phyloP scores from a whole-genome alignment of 2,329 filamentous ascomycete genomes.

The Dothiorella sarmentorum region DNA sequence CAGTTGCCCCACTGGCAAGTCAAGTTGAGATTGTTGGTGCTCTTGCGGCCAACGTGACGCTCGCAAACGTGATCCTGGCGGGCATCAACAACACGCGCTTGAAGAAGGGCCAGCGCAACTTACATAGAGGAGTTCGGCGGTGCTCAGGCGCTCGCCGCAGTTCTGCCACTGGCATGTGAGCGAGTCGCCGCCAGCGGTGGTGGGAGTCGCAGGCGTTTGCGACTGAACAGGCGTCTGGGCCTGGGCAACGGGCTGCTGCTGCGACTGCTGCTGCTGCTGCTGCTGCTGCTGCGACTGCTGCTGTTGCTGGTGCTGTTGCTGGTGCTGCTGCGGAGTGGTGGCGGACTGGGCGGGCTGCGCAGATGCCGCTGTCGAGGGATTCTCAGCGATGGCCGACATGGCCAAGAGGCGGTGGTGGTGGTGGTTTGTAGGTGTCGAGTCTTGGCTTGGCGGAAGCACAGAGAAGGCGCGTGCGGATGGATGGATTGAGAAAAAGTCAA shows the following conservation, averaged over 20 bases:
- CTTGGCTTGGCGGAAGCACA: conserved; percentile 19
- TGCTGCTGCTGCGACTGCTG: conserved; percentile 17
- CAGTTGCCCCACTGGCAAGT: conserved; percentile 97
- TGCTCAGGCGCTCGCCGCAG: conserved; percentile 58
- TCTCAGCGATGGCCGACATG: conserved; percentile 19
- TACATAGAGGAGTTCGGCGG: conserved; percentile 62
- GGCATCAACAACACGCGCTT: conserved; percentile 22
- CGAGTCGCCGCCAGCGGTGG: conserved; percentile 39
- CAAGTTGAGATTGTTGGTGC: conserved; percentile 96
- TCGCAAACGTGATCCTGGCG: conserved; percentile 93
- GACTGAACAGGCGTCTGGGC: neutral
- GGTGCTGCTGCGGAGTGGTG: conserved; percentile 13
- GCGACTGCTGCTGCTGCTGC: conserved; percentile 15
- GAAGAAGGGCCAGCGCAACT: conserved; percentile 3
- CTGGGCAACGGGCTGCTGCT: conserved; percentile 1
- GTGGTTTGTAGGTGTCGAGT: conserved; percentile 9
- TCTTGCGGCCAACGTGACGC: conserved; percentile 96
- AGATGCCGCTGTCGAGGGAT: neutral
- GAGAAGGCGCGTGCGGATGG: neutral
- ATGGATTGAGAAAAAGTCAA: neutral
- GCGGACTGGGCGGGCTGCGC: conserved; percentile 4
- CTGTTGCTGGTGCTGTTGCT: conserved; percentile 13
- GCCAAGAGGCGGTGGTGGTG: conserved; percentile 15
- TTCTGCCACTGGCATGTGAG: conserved; percentile 60
- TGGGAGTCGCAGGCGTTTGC: conserved; percentile 18